Percentiles rank a stretch among this genome's conserved stretches.
These are phyloP conservation scores for Cystofilobasidium capitatum DNA, from an alignment of 768 basidiomycete genomes.

Conservation along the genomic window DNA sequence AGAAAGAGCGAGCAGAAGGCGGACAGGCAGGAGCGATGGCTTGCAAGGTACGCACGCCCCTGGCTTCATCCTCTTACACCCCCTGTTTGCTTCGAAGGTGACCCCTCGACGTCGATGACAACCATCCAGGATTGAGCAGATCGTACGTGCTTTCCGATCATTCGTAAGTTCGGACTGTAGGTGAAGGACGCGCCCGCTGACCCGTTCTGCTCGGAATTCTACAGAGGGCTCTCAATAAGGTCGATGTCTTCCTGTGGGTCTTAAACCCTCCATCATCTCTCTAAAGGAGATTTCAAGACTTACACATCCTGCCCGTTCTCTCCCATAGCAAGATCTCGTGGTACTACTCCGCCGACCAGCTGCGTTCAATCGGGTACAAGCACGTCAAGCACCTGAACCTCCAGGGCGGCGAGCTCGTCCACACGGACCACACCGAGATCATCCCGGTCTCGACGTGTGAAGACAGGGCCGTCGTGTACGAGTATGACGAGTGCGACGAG, in stretches of 20 bases:
- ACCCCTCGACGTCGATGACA: too few relatives aligned
- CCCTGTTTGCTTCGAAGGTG: not conserved
- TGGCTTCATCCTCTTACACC: not conserved
- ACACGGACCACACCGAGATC: constrained; percentile 22
- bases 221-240: constrained; percentile 10
- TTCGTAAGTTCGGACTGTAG: too few relatives aligned
- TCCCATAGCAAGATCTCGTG: not conserved
- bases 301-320: not conserved
- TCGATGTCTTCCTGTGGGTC: constrained; percentile 12
- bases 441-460: constrained; percentile 16
- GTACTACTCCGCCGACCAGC: constrained; percentile 7
- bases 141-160: not conserved
- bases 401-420: constrained; percentile 15
- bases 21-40: not conserved
- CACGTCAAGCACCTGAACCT: constrained; percentile 13
- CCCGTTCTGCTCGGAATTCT: not conserved
- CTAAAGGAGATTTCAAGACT: too few relatives aligned
- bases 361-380: not conserved
- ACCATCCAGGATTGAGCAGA: not conserved
- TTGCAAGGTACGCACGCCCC: constrained; percentile 1
- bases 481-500: constrained; percentile 15
- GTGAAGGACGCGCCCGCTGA: not conserved
- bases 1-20: not conserved
- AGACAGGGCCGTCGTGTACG: constrained; percentile 18
- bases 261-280: too few relatives aligned